Evolutionary conservation across 495 filamentous ascomycete species (phyloP).

Genomic region (Lentithecium fluviatile): DNA sequence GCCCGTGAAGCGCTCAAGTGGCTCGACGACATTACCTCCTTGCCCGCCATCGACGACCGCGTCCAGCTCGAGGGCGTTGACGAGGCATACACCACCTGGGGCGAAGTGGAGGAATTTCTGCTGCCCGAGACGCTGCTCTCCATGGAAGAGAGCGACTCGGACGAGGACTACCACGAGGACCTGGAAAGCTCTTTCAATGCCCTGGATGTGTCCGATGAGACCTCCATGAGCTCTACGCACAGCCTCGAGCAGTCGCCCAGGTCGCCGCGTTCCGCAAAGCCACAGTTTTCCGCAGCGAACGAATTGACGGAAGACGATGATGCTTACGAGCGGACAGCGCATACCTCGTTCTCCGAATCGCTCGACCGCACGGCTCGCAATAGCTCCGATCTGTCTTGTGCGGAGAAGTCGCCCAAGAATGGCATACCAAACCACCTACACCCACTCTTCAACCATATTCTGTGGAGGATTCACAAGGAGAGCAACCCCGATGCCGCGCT

Average conservation of each 20-base stretch:
- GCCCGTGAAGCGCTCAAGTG: conserved; percentile 64
- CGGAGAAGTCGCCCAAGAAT: conserved; percentile 35
- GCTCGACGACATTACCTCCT: conserved; percentile 62
- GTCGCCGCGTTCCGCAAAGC: conserved; percentile 52
- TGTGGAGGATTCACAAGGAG: conserved; percentile 59
- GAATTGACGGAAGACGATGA: conserved; percentile 42
- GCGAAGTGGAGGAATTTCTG: conserved; percentile 62
- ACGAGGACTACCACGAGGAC: conserved; percentile 54
- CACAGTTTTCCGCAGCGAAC: conserved; percentile 30
- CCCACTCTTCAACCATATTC: conserved; percentile 60
- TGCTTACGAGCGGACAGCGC: conserved; percentile 44
- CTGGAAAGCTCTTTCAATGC: conserved; percentile 55
- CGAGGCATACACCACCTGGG: conserved; percentile 60
- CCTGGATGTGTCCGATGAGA: conserved; percentile 50
- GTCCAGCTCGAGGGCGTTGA: conserved; percentile 47
- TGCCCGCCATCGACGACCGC: conserved; percentile 44
- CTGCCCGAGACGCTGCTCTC: conserved; percentile 44
- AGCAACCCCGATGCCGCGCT: conserved; percentile 43
- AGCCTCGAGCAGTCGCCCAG: conserved; percentile 50
- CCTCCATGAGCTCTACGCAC: conserved; percentile 52
- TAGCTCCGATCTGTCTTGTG: conserved; percentile 15
- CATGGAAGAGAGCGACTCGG: conserved; percentile 44
- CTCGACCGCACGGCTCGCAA: conserved; percentile 34
- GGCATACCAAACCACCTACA: conserved; percentile 49
- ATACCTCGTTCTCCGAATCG: conserved; percentile 29